A percentile compares a stretch with the other conserved stretches of the same genome.
Conservation (phyloP, 2,329 filamentous ascomycete genomes). For the Penicillium crustosum region DNA sequence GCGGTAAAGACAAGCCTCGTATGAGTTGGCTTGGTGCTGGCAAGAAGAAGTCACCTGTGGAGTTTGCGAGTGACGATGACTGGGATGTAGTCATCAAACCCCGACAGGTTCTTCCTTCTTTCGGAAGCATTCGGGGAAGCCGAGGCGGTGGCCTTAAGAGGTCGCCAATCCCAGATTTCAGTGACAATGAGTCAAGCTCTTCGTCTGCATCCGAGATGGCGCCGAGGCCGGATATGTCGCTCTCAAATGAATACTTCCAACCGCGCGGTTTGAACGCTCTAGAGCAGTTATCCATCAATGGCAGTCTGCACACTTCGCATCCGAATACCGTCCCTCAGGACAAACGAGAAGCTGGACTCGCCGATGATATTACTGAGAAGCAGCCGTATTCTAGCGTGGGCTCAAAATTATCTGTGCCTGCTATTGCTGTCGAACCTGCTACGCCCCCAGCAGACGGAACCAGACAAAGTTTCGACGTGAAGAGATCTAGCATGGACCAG, state of each 20-base stretch:
- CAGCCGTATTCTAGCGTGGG: slow-evolving; percentile 9
- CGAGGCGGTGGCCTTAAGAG: slow-evolving; percentile 33
- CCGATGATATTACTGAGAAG: slow-evolving; percentile 7
- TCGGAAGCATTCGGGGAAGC: slow-evolving; percentile 60
- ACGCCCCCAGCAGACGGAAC: slow-evolving; percentile 47
- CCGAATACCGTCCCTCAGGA: not conserved
- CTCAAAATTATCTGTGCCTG: slow-evolving; percentile 36
- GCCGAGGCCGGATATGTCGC: slow-evolving; percentile 22
- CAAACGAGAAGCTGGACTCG: slow-evolving; percentile 9
- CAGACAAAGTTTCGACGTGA: slow-evolving; percentile 22
- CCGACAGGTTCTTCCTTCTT: slow-evolving; percentile 59
- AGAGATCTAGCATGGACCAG: slow-evolving; percentile 38
- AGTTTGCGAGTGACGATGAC: slow-evolving; percentile 46
- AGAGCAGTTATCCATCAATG: slow-evolving; percentile 17
- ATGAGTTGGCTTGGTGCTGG: slow-evolving; percentile 39
- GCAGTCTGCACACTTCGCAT: not conserved
- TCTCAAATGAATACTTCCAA: slow-evolving; percentile 41
- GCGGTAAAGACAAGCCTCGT: slow-evolving; percentile 30
- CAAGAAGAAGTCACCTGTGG: slow-evolving; percentile 33
- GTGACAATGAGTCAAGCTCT: slow-evolving; percentile 34
- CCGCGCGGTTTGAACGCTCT: slow-evolving; percentile 9
- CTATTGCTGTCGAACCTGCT: slow-evolving; percentile 49
- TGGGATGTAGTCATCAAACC: slow-evolving; percentile 59
- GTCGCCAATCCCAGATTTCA: slow-evolving; percentile 23
- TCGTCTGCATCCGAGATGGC: slow-evolving; percentile 50